Percentiles rank a stretch among this genome's conserved stretches.
Evolutionary conservation across 495 filamentous ascomycete species (phyloP).

Genomic region (Aspergillus egyptiacus): DNA sequence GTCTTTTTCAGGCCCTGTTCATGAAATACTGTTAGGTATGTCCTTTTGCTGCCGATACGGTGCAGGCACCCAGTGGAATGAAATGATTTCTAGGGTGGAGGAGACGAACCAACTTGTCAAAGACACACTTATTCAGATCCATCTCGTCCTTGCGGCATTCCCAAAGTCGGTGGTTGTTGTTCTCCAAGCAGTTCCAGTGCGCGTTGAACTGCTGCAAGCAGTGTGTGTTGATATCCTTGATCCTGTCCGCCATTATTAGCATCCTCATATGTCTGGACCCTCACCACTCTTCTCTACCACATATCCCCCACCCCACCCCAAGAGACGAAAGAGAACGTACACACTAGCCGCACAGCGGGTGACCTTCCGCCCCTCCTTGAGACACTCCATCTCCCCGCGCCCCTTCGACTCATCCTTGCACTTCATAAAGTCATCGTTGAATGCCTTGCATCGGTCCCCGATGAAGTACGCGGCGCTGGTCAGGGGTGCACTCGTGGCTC

Average conservation of each 20-base stretch:
- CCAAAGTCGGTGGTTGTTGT: conserved; percentile 95
- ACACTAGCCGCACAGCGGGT: conserved; percentile 94
- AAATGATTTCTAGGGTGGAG: neutral
- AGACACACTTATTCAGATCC: conserved; percentile 86
- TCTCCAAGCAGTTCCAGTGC: conserved; percentile 93
- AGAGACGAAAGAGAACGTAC: conserved; percentile 50
- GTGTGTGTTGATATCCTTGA: conserved; percentile 93
- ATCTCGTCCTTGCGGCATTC: conserved; percentile 77
- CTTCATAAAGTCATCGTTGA: conserved; percentile 99
- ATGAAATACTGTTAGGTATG: too few relatives aligned
- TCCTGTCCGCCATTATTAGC: conserved; percentile 40
- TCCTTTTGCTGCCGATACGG: neutral
- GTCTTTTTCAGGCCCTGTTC: conserved; percentile 79
- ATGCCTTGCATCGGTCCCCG: conserved; percentile 85
- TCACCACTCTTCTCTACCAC: neutral
- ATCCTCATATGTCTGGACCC: neutral
- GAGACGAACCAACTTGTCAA: conserved; percentile 79
- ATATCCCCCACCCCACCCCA: neutral
- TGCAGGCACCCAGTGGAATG: neutral
- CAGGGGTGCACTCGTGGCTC: conserved; percentile 83
- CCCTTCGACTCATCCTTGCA: conserved; percentile 92
- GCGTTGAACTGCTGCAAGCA: conserved; percentile 84
- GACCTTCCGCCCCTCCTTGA: conserved; percentile 93
- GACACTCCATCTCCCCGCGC: conserved; percentile 83
- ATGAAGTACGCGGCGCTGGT: conserved; percentile 95